Evolutionary conservation across 257 asterid species (phyloP).

Genomic region (Solanum bulbocastanum): DNA sequence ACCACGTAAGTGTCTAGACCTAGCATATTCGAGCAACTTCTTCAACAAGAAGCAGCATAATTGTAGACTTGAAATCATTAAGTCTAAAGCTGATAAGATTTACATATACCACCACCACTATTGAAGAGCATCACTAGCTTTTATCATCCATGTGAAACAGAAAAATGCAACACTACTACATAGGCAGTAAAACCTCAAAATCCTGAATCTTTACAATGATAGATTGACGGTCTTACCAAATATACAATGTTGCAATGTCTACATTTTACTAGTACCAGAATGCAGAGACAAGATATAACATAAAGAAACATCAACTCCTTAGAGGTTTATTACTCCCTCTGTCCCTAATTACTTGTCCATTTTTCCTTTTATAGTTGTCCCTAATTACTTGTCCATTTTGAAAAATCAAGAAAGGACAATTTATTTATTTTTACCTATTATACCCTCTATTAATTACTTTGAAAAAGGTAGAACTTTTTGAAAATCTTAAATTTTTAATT

Average conservation of each 20-base stretch:
- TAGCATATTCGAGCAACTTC: not conserved
- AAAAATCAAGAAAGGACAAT: no score
- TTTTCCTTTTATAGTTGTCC: no score
- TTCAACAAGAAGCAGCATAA: not conserved
- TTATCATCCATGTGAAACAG: not conserved
- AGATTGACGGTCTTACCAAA: not conserved
- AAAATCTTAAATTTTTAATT: no score
- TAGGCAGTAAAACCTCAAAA: not conserved
- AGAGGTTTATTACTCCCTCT: not conserved
- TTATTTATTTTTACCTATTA: no score
- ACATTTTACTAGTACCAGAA: not conserved
- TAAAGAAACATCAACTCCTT: not conserved
- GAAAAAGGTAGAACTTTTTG: no score
- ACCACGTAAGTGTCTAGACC: not conserved
- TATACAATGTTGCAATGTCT: not conserved
- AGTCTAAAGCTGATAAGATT: not conserved
- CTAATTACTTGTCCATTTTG: no score
- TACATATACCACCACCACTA: not conserved
- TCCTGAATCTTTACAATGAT: not conserved
- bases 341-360: no score
- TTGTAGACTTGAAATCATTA: not conserved
- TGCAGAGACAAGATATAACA: not conserved
- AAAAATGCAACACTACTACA: not conserved
- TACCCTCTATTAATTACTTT: no score
- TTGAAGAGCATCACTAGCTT: not conserved